phyloP scores from a whole-genome alignment of 2,329 filamentous ascomycete species.

The Colletotrichum cordylinicola region DNA sequence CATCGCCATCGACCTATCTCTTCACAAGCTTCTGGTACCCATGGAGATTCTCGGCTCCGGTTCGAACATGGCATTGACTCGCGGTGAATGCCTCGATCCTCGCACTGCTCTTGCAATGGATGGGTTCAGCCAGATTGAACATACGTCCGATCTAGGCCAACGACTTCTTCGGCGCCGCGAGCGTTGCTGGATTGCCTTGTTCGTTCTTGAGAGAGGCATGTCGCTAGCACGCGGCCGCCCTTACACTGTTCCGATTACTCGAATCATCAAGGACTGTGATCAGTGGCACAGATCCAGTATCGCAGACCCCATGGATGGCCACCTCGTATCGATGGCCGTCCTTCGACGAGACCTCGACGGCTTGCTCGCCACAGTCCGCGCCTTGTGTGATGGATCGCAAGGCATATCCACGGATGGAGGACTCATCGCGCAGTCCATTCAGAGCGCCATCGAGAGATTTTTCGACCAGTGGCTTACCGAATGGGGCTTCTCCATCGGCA shows the following conservation, averaged over 20 bases:
- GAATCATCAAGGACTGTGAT: constrained; percentile 71
- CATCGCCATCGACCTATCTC: constrained; percentile 71
- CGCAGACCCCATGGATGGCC: constrained; percentile 71
- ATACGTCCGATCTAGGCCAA: constrained; percentile 63
- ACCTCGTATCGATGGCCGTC: constrained; percentile 75
- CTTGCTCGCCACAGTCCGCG: constrained; percentile 62
- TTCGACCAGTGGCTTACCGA: constrained; percentile 70
- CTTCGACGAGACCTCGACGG: constrained; percentile 68
- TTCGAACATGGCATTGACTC: constrained; percentile 55
- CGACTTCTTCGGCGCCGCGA: constrained; percentile 69
- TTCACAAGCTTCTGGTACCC: constrained; percentile 73
- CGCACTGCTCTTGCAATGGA: constrained; percentile 70
- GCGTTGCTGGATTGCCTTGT: constrained; percentile 73
- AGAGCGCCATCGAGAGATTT: constrained; percentile 68
- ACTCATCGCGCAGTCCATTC: constrained; percentile 60
- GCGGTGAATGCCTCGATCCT: constrained; percentile 73
- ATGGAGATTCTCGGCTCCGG: constrained; percentile 51
- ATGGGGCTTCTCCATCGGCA: constrained; percentile 64
- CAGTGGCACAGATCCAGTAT: constrained; percentile 70
- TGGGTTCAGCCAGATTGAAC: constrained; percentile 69
- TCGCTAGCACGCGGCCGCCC: constrained; percentile 73
- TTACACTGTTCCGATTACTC: constrained; percentile 71
- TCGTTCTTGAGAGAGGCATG: constrained; percentile 75
- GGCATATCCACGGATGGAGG: constrained; percentile 54
- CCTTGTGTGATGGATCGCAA: constrained; percentile 64